Evolutionary conservation across 805 yeast genomes (phyloP), one percentile per base, ranked within the genome.

Genomic region (Candida berthetii): DNA sequence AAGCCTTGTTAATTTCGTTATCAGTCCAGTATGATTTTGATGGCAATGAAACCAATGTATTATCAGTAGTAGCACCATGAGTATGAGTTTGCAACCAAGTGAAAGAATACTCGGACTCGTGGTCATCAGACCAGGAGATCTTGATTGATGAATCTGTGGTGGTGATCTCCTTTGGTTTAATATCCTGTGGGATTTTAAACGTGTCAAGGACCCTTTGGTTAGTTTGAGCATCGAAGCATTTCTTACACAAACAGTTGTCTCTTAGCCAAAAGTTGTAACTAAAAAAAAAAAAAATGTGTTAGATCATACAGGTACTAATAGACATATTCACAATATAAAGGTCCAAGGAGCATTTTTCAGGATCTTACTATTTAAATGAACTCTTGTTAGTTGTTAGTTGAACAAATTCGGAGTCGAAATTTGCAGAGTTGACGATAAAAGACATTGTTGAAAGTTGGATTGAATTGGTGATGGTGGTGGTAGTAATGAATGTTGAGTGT

Each of bases 231-330:
- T 72, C 79, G 58, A 68, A 78, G 57, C 85, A 79, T 24, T 65
- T 48, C 10, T 61, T 57, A 47, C 85, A 80, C 46, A 72, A 82
- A 49, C 87, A 81, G 49, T 73, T 70, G 56, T 81, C 87, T 37
- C 87, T 64, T 16, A 81, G 64, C 86, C 86, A 81, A 36, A 81
- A 67, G 53, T 71, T 55, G 52, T 76, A 78, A 45, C 38, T 40
- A n/a, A 10, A 31, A 15, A 8, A 16, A 37, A 28, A 13, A 37
- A 18, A 31, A 13, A 6, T 27, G 4, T 27, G 29, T 27, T 22
- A 22, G 24, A 7, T 22, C 8, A 8, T 22, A n/a, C n/a, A n/a
- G n/a, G n/a, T n/a, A n/a, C n/a, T n/a, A n/a, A n/a, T n/a, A n/a
- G n/a, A n/a, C n/a, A n/a, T n/a, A n/a, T n/a, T n/a, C n/a, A n/a